Evolutionary conservation across 768 basidiomycete species (phyloP).

Genomic region (Agaricus sinodeliciosus): DNA sequence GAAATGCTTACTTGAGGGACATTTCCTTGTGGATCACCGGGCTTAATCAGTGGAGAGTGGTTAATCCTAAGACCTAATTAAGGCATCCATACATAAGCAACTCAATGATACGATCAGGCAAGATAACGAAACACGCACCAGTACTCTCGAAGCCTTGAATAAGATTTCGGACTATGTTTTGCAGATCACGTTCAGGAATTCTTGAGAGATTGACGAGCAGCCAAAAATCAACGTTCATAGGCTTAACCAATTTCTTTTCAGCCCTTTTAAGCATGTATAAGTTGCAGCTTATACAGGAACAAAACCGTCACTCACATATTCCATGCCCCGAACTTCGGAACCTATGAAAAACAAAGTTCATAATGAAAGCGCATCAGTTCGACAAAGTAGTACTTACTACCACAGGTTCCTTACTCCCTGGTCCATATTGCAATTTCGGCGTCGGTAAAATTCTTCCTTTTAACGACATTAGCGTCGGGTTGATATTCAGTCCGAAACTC

Average conservation of each 20-base stretch:
- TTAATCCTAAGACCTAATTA: constrained; percentile 50
- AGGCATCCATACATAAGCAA: too few relatives aligned
- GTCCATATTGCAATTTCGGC: constrained; percentile 62
- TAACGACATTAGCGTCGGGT: constrained; percentile 40
- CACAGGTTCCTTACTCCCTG: constrained; percentile 39
- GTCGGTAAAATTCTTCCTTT: constrained; percentile 52
- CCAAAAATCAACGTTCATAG: constrained; percentile 52
- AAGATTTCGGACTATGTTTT: constrained; percentile 37
- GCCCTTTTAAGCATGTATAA: constrained; percentile 40
- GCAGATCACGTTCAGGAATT: constrained; percentile 31
- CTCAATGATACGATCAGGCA: constrained; percentile 32
- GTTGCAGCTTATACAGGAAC: neutral
- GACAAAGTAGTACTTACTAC: constrained; percentile 36
- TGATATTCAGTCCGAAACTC: constrained; percentile 61
- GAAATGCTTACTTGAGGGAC: constrained; percentile 30
- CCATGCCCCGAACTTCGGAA: constrained; percentile 64
- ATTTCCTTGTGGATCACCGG: constrained; percentile 52
- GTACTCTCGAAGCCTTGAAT: constrained; percentile 46
- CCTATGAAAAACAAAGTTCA: constrained; percentile 25
- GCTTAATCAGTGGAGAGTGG: constrained; percentile 42
- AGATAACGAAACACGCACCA: constrained; percentile 37
- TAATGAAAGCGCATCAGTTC: neutral
- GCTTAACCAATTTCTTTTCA: constrained; percentile 58
- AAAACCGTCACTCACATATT: constrained; percentile 50
- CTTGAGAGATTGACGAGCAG: constrained; percentile 59